Base-by-base conservation (phyloP, 345 rosid species). In the Passiflora organensis region DNA sequence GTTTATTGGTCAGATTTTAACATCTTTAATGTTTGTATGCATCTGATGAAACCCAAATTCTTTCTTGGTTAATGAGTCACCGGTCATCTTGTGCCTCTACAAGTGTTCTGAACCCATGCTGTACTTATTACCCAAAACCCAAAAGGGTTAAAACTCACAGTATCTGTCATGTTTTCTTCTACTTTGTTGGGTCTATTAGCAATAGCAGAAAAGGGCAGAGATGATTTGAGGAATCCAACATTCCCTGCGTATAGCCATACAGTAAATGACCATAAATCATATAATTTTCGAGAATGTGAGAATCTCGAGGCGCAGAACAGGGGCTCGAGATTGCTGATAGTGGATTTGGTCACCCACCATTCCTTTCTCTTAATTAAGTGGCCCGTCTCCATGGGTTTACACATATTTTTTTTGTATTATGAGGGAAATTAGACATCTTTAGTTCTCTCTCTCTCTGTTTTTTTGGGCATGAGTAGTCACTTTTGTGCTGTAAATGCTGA, bases 201-300 rank as follows among this genome's bases (percentile, higher is more conserved):
- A 34, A 13, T 13, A 17, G 13, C 23, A 20, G 9, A 32, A n/a
- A 50, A 13, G 22, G 24, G 24, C 42, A 43, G 9, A 17, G 10
- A n/a, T 17, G 16, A 52, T 2, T 55, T 51, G 69, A 64, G 63
- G 76, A 76, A 76, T 75, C 71, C 64, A 65, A 76, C 68, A 79
- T 77, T 63, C 73, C 55, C 61, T 58, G 62, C 54, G 71, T 57
- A 70, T 56, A 75, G 74, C 68, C 81, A 79, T 62, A 17, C 71
- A 69, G 51, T 43, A 65, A 73, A 59, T 68, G 54, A 55, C 72
- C 69, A 51, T 57, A 53, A 45, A 41, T n/a, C n/a, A n/a, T n/a
- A n/a, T n/a, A n/a, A n/a, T n/a, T n/a, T n/a, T n/a, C 48, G 61
- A 63, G 81, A 76, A 80, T 78, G 83, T 79, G 76, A 72, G 79